phyloP scores from a whole-genome alignment of 331 rosid species.

The Cucumis variabilis region DNA sequence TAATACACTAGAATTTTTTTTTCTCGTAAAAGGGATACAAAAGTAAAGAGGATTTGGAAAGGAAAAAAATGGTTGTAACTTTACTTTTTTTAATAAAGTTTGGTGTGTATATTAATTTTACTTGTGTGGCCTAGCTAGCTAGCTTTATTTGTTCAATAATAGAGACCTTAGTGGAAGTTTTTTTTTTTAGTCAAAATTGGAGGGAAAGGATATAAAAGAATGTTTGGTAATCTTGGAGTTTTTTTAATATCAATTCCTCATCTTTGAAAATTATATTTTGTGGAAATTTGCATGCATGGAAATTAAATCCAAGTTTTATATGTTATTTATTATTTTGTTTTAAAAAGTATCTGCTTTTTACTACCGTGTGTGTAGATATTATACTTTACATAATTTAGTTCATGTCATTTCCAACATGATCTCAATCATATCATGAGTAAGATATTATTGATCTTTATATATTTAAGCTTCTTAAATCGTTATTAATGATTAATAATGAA shows the following conservation, averaged over 20 bases:
- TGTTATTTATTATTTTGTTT: not conserved
- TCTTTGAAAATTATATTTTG: not conserved
- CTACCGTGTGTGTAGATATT: not conserved
- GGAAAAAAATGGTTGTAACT: not conserved
- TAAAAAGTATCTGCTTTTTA: not conserved
- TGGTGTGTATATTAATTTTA: not conserved
- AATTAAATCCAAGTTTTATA: not conserved
- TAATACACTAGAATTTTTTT: not conserved
- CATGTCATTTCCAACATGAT: not conserved
- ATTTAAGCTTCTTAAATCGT: not conserved
- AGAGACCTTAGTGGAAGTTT: not conserved
- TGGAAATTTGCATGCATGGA: not conserved
- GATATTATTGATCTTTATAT: not conserved
- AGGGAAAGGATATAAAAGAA: not conserved
- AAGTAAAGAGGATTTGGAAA: not conserved
- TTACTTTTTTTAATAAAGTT: not conserved
- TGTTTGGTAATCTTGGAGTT: not conserved
- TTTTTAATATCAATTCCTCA: not conserved
- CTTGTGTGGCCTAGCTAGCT: not conserved
- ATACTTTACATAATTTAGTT: not conserved
- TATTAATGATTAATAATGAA: not conserved
- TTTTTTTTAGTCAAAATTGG: not conserved
- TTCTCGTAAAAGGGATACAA: not conserved
- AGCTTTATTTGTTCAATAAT: conserved; percentile 20
- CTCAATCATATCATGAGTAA: not conserved